phyloP scores from a whole-genome alignment of 2,329 filamentous ascomycete genomes.

The Pseudogymnoascus sp. region DNA sequence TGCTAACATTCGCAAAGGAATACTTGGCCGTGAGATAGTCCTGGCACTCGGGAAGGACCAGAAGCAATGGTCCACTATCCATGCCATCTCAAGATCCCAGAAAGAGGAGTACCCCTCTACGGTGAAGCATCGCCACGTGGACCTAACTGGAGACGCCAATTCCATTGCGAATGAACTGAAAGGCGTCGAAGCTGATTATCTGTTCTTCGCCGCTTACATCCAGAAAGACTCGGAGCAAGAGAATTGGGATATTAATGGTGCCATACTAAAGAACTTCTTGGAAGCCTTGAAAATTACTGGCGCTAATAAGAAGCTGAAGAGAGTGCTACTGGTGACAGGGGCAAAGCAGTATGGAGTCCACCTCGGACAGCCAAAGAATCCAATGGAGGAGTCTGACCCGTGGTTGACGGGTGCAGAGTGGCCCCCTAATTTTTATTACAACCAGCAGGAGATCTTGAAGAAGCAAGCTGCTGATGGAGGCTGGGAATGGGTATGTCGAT shows the following conservation, averaged over 20 bases:
- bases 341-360: slow-evolving; percentile 49
- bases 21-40: slow-evolving; percentile 31
- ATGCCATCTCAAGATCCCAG: slow-evolving; percentile 30
- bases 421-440: slow-evolving; percentile 45
- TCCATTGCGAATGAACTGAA: slow-evolving; percentile 29
- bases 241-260: slow-evolving; percentile 30
- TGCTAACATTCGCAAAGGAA: slow-evolving; percentile 12
- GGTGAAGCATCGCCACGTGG: slow-evolving; percentile 30
- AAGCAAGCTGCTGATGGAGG: slow-evolving; percentile 13
- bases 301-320: slow-evolving; percentile 35
- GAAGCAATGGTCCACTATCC: slow-evolving; percentile 27
- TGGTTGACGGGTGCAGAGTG: slow-evolving; percentile 33
- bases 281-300: slow-evolving; percentile 37
- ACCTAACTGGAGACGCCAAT: slow-evolving; percentile 24
- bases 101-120: slow-evolving; percentile 29
- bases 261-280: slow-evolving; percentile 43
- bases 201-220: slow-evolving; percentile 34
- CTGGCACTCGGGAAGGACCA: slow-evolving; percentile 26
- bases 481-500: not conserved
- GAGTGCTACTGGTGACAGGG: slow-evolving; percentile 43
- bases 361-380: slow-evolving; percentile 40
- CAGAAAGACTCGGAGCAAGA: slow-evolving; percentile 28
- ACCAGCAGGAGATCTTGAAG: slow-evolving; percentile 39
- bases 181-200: slow-evolving; percentile 27
- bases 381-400: slow-evolving; percentile 40